Conservation (phyloP, 352 stramenopile species). For the Thraustochytrium sp. region DNA sequence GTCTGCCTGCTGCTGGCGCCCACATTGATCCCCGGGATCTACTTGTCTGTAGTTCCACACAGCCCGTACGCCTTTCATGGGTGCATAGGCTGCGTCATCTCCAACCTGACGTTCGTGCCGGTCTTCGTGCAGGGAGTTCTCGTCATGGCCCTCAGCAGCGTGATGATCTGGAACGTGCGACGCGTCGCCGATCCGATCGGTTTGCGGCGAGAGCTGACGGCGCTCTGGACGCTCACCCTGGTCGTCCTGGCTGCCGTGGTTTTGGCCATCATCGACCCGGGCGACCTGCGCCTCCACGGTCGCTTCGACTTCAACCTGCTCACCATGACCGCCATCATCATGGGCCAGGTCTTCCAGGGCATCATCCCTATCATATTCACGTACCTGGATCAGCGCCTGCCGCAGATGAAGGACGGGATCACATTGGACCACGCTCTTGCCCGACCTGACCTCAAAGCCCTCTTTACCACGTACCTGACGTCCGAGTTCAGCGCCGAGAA, state of each 20-base stretch:
- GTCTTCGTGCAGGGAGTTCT: neutral
- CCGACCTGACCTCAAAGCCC: neutral
- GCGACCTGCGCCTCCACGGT: neutral
- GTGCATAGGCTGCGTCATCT: neutral
- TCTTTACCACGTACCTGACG: neutral
- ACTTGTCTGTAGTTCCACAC: neutral
- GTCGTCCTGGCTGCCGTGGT: neutral
- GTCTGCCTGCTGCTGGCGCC: neutral
- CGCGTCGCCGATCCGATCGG: neutral
- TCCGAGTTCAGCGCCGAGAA: constrained; percentile 33
- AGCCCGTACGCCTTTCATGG: neutral
- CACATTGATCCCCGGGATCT: neutral
- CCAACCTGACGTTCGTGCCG: neutral
- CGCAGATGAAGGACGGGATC: neutral
- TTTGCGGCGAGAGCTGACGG: neutral
- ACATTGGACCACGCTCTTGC: neutral
- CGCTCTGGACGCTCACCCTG: neutral
- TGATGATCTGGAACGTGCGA: neutral
- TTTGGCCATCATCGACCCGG: neutral
- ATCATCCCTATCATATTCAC: neutral
- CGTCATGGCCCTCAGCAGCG: neutral
- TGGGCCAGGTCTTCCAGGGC: neutral
- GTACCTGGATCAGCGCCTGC: neutral
- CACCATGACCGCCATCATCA: neutral
- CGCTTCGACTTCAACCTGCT: neutral